Evolutionary conservation across 768 basidiomycete species (phyloP), one percentile per base, ranked within the genome.

Genomic region (Boletus rubroflammeus): DNA sequence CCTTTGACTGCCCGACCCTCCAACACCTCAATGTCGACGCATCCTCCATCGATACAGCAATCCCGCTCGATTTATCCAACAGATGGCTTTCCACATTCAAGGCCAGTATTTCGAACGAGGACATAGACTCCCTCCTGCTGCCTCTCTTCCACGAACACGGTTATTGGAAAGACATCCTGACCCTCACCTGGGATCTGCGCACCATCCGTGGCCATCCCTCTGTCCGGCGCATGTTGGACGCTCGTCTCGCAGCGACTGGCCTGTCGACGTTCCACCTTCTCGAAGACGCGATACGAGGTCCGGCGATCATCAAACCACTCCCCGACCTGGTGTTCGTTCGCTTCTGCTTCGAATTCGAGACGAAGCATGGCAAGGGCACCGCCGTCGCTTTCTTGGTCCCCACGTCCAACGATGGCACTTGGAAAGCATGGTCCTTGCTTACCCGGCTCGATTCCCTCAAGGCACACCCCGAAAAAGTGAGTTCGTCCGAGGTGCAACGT

Each of bases 341-440:
- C 26, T 68, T 77, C 31, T 66, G 79, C 51, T 85, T 89, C 63
- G 75, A 69, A 5, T 88, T 87, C 58, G 81, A 78, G 6, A 73
- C 74, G 5, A 54, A 65, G 2, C 66, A 77, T 1, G 86, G 82
- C 0, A 61, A 73, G 6, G 80, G 77, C 2, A 76, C 75, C 1
- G 84, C 83, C 5, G 67, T 88, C 32, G 74, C 74, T 10, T 76
- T 82, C 32, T 73, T 88, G 23, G 73, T 87, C 1, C 60, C 72
- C 4, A 65, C 65, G 13, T 65, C 73, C 5, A 29, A 52, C 23
- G 14, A 3, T 25, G 67, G 66, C 26, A 41, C 48, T 19, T 88
- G 86, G 88, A 82, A 77, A 62, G 83, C 83, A 0, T 78, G 82
- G 64, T 75, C 76, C 14, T 56, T 86, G 11, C 80, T 81, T 59